Base-by-base conservation (phyloP, 768 basidiomycete genomes). In the Boletus speciosus region DNA sequence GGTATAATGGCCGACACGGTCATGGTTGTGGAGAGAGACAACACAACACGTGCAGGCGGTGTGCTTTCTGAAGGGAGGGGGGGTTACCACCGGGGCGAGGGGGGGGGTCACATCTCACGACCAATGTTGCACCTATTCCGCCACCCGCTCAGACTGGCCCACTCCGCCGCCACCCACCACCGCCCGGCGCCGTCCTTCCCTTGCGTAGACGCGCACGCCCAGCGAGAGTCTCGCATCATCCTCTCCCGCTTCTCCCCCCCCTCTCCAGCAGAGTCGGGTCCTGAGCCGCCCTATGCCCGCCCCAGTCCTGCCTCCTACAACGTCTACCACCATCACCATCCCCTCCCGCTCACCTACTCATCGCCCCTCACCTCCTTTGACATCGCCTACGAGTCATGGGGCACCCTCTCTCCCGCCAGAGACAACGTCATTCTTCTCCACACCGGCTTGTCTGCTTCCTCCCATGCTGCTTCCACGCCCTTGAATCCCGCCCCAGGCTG, bases 351-450 rank as follows among this genome's bases (percentile, higher is more conserved):
- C 29, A 78, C 83, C 6, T 85, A 85, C 59, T 80, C 85, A 53
- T 71, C 74, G 1, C 56, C 75, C 2, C 77, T 96, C 0, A 82
- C 86, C 1, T 74, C 83, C 7, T 86, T 93, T 61, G 83, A 92
- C 60, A 81, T 98, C 54, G 97, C 97, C 0, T 99, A 98, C 78
- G 97, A 99, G 75, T 92, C 97, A 0, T 99, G 97, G 97, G 97
- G 97, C 3, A 83, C 82, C 2, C 86, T 98, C 41, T 89, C 90
- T 23, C 76, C 87, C 0, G 62, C 74, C 7, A 80, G 78, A 41
- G 87, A 93, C 69, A 98, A 99, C 66, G 96, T 81, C 46, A 94
- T 99, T 46, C 84, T 99, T 12, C 81, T 99, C 11, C 95, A 98
- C 65, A 99, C 97, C 0, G 97, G 97, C 16, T 81, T 99, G 4